Conservation (phyloP, 768 basidiomycete genomes). For the Collybia sp. region DNA sequence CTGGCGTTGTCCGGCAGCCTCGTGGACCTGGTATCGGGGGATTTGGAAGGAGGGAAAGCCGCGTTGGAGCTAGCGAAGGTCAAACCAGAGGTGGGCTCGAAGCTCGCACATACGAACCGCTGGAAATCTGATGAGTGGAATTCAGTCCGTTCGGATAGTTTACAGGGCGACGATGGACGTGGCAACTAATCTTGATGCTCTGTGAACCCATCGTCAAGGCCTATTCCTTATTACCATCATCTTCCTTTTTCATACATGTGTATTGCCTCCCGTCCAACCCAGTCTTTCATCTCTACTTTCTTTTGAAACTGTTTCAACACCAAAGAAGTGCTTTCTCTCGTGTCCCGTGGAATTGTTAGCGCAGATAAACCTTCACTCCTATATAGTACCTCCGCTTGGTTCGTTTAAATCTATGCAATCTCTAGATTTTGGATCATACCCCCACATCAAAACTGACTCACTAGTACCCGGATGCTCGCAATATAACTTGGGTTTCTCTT, state of each 20-base stretch:
- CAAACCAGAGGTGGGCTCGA: conserved; percentile 70
- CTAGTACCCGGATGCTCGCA: no score
- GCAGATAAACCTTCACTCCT: conserved; percentile 14
- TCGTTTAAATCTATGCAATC: conserved; percentile 20
- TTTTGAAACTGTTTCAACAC: conserved; percentile 18
- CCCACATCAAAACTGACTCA: no score
- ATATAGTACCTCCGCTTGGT: conserved; percentile 27
- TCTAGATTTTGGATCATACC: no score
- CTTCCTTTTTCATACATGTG: conserved; percentile 11
- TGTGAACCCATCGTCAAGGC: conserved; percentile 12
- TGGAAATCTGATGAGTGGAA: conserved; percentile 65
- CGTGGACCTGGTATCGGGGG: conserved; percentile 77
- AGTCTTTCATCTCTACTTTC: conserved; percentile 26
- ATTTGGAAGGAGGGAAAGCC: conserved; percentile 67
- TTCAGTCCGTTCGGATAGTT: conserved; percentile 38
- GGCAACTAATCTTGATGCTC: conserved; percentile 23
- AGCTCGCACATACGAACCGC: conserved; percentile 79
- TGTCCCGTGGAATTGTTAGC: conserved; percentile 24
- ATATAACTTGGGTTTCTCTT: no score
- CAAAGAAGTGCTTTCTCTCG: conserved; percentile 21
- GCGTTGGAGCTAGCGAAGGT: conserved; percentile 40
- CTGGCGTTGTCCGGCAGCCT: conserved; percentile 77
- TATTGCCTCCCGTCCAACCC: conserved; percentile 23
- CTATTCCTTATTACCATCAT: conserved; percentile 12
- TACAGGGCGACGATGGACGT: conserved; percentile 40